phyloP scores from a whole-genome alignment of 495 filamentous ascomycete species.

The Trypethelium eluteriae region DNA sequence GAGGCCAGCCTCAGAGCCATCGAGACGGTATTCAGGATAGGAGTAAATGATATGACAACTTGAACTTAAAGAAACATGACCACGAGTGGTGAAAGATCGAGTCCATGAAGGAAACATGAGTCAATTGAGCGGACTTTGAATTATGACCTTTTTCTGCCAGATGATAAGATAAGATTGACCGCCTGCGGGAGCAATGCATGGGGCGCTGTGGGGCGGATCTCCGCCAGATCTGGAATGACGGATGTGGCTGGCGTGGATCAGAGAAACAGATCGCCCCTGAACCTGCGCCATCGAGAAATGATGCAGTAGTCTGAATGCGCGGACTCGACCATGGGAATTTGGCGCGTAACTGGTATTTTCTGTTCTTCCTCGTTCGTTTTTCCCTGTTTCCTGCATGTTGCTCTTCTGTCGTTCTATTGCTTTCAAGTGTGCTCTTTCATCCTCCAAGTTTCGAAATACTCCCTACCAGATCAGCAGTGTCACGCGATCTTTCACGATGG shows the following conservation, averaged over 20 bases:
- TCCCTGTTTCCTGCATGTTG: conserved; percentile 1
- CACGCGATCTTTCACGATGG: not conserved
- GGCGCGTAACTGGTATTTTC: not conserved
- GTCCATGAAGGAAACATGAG: not conserved
- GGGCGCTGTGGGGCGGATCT: not conserved
- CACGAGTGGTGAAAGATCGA: too few relatives aligned
- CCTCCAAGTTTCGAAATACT: not conserved
- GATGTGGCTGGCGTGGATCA: conserved; percentile 3
- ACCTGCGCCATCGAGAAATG: conserved; percentile 1
- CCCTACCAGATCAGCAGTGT: not conserved
- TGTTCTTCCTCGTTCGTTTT: not conserved
- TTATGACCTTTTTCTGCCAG: not conserved
- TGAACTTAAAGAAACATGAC: too few relatives aligned
- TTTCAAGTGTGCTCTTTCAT: not conserved
- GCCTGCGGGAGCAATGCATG: too few relatives aligned
- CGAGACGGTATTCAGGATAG: not conserved
- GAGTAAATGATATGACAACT: too few relatives aligned
- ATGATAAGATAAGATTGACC: not conserved
- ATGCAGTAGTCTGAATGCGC: not conserved
- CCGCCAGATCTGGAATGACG: conserved; percentile 11
- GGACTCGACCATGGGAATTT: not conserved
- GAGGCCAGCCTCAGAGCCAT: conserved; percentile 29
- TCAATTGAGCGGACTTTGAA: not conserved
- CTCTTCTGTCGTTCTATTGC: not conserved
- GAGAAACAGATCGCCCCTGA: conserved; percentile 10